Conservation (phyloP, 1,284 basidiomycete genomes). For the Anthracocystis setariae region DNA sequence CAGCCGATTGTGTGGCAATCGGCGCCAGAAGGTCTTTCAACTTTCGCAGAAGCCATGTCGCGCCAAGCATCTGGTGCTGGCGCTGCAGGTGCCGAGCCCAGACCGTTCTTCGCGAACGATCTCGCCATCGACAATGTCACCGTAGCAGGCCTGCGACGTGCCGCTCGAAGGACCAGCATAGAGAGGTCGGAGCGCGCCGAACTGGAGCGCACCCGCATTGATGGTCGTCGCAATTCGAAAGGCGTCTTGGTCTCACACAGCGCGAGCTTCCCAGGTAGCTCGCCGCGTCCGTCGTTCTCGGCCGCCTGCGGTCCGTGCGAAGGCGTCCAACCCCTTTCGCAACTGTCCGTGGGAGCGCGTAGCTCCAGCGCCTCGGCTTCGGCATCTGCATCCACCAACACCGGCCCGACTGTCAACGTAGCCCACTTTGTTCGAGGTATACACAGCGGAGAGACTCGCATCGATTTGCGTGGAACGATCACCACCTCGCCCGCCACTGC, state of each 20-base stretch:
- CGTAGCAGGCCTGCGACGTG: conserved; percentile 53
- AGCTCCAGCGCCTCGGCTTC: conserved; percentile 24
- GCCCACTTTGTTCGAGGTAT: conserved; percentile 43
- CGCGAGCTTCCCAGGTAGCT: conserved; percentile 47
- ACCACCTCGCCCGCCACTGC: conserved; percentile 28
- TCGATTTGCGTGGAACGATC: conserved; percentile 46
- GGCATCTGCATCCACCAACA: conserved; percentile 38
- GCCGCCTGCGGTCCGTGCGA: conserved; percentile 32
- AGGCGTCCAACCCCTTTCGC: conserved; percentile 32
- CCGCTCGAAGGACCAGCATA: conserved; percentile 52
- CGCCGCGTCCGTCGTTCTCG: conserved; percentile 36
- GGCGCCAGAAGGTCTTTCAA: conserved; percentile 40
- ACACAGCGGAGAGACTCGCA: conserved; percentile 50
- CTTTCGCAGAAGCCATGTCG: conserved; percentile 37
- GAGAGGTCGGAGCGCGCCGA: conserved; percentile 35
- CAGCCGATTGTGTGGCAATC: conserved; percentile 48
- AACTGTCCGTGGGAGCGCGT: conserved; percentile 19
- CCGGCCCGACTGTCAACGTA: conserved; percentile 40
- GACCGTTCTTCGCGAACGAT: conserved; percentile 13
- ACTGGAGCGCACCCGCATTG: conserved; percentile 11
- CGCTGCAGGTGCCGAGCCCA: conserved; percentile 12
- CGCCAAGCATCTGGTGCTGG: conserved; percentile 23
- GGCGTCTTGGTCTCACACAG: conserved; percentile 35
- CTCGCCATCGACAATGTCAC: conserved; percentile 35
- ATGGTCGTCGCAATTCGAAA: conserved; percentile 20